Evolutionary conservation across 2,329 filamentous ascomycete genomes (phyloP).

Genomic region (Massarina eburnea): DNA sequence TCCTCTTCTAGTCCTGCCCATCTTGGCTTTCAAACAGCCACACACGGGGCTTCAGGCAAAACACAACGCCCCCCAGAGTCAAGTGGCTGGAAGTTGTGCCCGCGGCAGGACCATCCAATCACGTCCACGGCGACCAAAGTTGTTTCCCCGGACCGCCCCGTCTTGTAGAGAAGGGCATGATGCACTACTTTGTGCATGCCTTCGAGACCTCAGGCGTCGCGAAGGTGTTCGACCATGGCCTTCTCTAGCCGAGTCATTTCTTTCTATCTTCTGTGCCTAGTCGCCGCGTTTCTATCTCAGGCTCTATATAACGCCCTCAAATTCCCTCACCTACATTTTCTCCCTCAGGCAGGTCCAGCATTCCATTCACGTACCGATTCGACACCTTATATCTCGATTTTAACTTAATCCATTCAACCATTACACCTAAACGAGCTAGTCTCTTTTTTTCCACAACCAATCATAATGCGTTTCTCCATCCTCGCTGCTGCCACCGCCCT

Average conservation of each 20-base stretch:
- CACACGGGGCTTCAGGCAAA: constrained; percentile 22
- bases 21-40: constrained; percentile 33
- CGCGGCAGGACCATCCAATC: constrained; percentile 27
- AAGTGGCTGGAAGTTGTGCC: constrained; percentile 33
- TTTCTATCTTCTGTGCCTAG: constrained; percentile 9
- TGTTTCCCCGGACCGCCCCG: constrained; percentile 12
- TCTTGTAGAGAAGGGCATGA: constrained; percentile 4
- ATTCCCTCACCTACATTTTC: constrained; percentile 30
- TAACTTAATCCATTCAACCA: constrained; percentile 19
- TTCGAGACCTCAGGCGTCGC: constrained; percentile 39
- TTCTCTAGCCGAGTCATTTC: constrained; percentile 7
- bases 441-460: constrained; percentile 27
- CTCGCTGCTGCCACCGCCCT: constrained; percentile 36
- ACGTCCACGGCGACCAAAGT: constrained; percentile 7
- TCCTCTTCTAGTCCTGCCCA: constrained; percentile 16
- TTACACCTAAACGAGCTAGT: constrained; percentile 35
- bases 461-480: constrained; percentile 45
- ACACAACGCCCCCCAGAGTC: constrained; percentile 12
- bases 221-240: constrained; percentile 37
- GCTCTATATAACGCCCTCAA: constrained; percentile 41
- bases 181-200: constrained; percentile 25
- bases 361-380: constrained; percentile 35
- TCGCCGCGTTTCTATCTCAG: constrained; percentile 26
- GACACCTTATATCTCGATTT: constrained; percentile 27
- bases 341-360: constrained; percentile 40